Evolutionary conservation across 208 protist genomes (phyloP).

Genomic region (Leishmania major): DNA sequence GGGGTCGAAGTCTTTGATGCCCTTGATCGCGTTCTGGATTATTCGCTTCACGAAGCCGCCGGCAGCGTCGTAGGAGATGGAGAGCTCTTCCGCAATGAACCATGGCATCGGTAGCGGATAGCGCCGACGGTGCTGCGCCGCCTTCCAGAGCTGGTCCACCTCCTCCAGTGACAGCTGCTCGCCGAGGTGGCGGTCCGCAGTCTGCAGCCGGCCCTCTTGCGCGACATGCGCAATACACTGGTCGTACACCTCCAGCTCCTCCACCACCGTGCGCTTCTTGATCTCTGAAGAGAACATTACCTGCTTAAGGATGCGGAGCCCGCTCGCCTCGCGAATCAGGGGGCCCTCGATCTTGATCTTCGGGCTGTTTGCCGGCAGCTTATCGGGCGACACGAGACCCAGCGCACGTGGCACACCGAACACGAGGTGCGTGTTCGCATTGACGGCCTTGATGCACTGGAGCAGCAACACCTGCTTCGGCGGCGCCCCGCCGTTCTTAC

Average conservation of each 20-base stretch:
- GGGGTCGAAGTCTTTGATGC: slow-evolving; percentile 51
- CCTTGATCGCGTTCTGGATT: slow-evolving; percentile 61
- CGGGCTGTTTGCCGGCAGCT: slow-evolving; percentile 65
- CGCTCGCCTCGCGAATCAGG: slow-evolving; percentile 41
- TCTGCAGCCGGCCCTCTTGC: slow-evolving; percentile 38
- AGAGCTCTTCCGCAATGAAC: slow-evolving; percentile 42
- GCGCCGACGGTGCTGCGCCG: slow-evolving; percentile 46
- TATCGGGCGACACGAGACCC: slow-evolving; percentile 63
- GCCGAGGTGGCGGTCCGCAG: slow-evolving; percentile 43
- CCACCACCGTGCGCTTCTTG: slow-evolving; percentile 62
- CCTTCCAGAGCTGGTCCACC: slow-evolving; percentile 76
- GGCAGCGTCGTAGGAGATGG: slow-evolving; percentile 66
- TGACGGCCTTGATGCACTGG: slow-evolving; percentile 52
- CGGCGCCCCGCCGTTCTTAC: slow-evolving; percentile 50
- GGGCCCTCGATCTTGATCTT: slow-evolving; percentile 85
- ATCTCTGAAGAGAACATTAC: slow-evolving; percentile 64
- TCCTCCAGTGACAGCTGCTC: slow-evolving; percentile 77
- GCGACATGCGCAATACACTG: slow-evolving; percentile 38
- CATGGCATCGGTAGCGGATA: slow-evolving; percentile 61
- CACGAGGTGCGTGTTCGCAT: slow-evolving; percentile 55
- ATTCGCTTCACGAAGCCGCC: slow-evolving; percentile 71
- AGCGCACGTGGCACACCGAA: slow-evolving; percentile 58
- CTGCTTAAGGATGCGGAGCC: slow-evolving; percentile 64
- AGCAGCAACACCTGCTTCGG: slow-evolving; percentile 75
- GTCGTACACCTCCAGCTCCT: slow-evolving; percentile 77